Percentiles rank a stretch among this genome's conserved stretches.
These are phyloP conservation scores for Pseudonitzschia delicatissima DNA, from an alignment of 108 stramenopile genomes.

Conservation along the genomic window DNA sequence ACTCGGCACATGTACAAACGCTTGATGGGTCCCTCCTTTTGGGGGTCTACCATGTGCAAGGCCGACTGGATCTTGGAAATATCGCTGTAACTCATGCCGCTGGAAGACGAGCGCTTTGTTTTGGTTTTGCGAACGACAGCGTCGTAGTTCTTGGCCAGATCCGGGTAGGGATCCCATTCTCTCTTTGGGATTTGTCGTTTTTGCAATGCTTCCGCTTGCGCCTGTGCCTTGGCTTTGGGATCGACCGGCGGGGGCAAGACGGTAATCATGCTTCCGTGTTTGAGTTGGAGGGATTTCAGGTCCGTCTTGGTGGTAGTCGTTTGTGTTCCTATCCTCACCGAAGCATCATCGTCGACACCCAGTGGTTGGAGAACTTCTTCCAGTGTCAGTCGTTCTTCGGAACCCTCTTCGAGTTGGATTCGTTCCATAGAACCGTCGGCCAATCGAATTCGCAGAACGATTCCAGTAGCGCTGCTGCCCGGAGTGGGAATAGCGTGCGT, in stretches of 20 bases:
- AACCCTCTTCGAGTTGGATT: conserved; percentile 28
- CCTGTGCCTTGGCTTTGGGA: not conserved
- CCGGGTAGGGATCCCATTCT: conserved; percentile 77
- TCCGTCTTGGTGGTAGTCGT: not conserved
- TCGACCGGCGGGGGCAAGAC: conserved; percentile 29
- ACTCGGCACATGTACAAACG: conserved; percentile 75
- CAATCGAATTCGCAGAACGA: conserved; percentile 41
- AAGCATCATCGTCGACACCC: conserved; percentile 1
- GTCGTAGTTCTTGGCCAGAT: conserved; percentile 74
- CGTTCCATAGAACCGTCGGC: conserved; percentile 50
- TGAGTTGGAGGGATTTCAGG: conserved; percentile 39
- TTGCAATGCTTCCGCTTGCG: conserved; percentile 13
- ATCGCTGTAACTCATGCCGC: conserved; percentile 57
- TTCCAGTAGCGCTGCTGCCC: not conserved
- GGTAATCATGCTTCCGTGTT: conserved; percentile 71
- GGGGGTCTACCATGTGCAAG: conserved; percentile 76
- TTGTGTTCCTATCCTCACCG: conserved; percentile 1
- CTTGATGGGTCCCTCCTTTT: conserved; percentile 57
- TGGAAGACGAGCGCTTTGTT: conserved; percentile 32
- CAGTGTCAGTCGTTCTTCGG: conserved; percentile 34
- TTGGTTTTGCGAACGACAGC: conserved; percentile 44
- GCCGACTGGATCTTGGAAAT: conserved; percentile 56
- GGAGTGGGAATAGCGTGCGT: too few relatives aligned
- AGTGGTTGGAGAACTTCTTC: conserved; percentile 27
- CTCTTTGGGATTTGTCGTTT: not conserved